Conservation (phyloP, 2,329 filamentous ascomycete species). For the Ilyonectria robusta region DNA sequence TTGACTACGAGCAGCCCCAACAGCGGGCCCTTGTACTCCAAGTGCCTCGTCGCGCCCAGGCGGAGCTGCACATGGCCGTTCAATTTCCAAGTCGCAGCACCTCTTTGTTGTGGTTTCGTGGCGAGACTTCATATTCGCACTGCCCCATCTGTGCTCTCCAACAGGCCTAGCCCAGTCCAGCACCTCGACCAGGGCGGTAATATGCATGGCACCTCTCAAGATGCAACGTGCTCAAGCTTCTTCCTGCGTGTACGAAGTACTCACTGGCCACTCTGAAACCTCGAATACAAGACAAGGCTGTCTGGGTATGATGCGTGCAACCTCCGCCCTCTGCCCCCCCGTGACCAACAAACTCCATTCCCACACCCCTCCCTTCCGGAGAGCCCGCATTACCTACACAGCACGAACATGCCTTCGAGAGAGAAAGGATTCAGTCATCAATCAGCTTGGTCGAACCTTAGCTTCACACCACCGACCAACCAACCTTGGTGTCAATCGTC, state of each 20-base stretch:
- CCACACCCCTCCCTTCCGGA: conserved; percentile 19
- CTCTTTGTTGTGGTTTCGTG: conserved; percentile 3
- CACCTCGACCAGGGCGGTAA: conserved; percentile 28
- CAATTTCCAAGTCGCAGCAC: conserved; percentile 2
- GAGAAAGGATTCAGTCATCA: conserved; percentile 7
- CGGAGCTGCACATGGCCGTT: neutral
- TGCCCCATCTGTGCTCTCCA: conserved; percentile 16
- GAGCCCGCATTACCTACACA: conserved; percentile 21
- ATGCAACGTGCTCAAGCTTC: conserved; percentile 16
- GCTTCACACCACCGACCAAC: conserved; percentile 33
- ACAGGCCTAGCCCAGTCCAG: conserved; percentile 10
- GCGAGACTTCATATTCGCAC: conserved; percentile 40
- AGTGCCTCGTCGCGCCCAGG: neutral
- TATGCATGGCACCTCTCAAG: conserved; percentile 30
- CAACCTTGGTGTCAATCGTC: conserved; percentile 20
- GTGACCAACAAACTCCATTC: conserved; percentile 18
- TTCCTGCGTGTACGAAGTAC: conserved; percentile 1
- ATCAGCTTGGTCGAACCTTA: conserved; percentile 16
- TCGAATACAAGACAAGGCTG: conserved; percentile 16
- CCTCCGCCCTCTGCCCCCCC: conserved; percentile 12
- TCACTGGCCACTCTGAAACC: conserved; percentile 17
- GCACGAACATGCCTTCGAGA: conserved; percentile 9
- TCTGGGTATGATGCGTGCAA: conserved; percentile 22
- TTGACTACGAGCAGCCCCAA: neutral
- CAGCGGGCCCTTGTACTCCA: neutral